Evolutionary conservation across 805 yeast genomes (phyloP).

Genomic region (Monosporozyma siamensis): DNA sequence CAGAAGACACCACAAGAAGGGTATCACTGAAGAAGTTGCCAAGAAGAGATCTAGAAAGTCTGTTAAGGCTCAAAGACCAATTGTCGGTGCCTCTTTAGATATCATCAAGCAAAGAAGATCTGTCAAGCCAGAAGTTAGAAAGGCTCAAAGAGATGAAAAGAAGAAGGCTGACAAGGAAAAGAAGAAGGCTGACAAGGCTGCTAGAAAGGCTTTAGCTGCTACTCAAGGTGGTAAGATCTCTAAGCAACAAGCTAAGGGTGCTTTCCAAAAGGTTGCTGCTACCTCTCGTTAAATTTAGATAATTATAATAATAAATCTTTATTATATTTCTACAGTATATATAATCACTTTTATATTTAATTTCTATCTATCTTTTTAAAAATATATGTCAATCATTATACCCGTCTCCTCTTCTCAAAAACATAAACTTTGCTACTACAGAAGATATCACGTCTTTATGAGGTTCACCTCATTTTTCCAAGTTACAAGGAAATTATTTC

Average conservation of each 20-base stretch:
- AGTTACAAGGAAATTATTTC: neutral
- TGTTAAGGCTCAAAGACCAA: constrained; percentile 97
- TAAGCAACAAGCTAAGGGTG: constrained; percentile 96
- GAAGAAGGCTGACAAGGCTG: constrained; percentile 85
- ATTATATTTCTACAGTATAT: neutral
- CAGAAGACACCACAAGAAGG: constrained; percentile 99
- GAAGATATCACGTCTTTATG: no score
- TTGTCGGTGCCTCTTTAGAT: constrained; percentile 98
- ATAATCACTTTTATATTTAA: neutral
- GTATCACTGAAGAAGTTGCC: constrained; percentile 95
- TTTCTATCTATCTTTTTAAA: constrained; percentile 2
- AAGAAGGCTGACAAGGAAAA: constrained; percentile 73
- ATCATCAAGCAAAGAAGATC: constrained; percentile 96
- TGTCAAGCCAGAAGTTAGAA: constrained; percentile 93
- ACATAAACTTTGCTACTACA: no score
- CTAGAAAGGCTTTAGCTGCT: constrained; percentile 87
- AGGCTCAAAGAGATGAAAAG: constrained; percentile 93
- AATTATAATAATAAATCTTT: neutral
- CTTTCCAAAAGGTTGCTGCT: constrained; percentile 93
- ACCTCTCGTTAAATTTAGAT: constrained; percentile 73
- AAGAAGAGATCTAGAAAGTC: constrained; percentile 97
- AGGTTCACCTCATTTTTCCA: neutral
- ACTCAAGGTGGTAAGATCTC: constrained; percentile 70
- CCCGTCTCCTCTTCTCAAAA: neutral
- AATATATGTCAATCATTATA: constrained; percentile 2